A percentile compares a stretch with the other conserved stretches of the same genome.
phyloP scores from a whole-genome alignment of 768 basidiomycete genomes.

The Leucosporidium creatinivorum region DNA sequence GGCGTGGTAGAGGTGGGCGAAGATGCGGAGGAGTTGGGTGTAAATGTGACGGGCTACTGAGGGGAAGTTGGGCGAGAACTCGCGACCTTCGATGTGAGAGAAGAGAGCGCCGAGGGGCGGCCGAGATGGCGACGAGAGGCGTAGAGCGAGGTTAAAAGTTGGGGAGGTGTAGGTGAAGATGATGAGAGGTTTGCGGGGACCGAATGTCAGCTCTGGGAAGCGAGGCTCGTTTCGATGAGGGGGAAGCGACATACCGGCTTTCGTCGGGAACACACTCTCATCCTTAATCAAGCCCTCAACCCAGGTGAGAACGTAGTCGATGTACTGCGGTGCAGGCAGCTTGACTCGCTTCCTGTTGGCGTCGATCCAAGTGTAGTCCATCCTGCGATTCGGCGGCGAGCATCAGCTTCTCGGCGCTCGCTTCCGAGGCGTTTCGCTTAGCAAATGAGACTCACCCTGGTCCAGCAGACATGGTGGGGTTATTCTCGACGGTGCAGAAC shows the following conservation, averaged over 20 bases:
- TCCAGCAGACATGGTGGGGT: constrained; percentile 88
- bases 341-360: constrained; percentile 79
- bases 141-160: not conserved
- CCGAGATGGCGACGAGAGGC: not conserved
- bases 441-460: constrained; percentile 54
- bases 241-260: constrained; percentile 59
- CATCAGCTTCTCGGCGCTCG: not conserved
- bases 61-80: constrained; percentile 82
- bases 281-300: constrained; percentile 90
- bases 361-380: constrained; percentile 93
- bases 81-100: constrained; percentile 54
- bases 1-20: constrained; percentile 93
- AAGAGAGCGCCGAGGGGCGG: not conserved
- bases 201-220: not conserved
- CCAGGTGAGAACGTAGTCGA: constrained; percentile 97
- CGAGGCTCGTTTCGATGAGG: not conserved
- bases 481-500: constrained; percentile 79
- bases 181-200: not conserved
- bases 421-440: not conserved
- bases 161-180: not conserved
- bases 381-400: constrained; percentile 45
- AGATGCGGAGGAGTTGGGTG: constrained; percentile 90
- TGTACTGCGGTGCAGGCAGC: constrained; percentile 88
- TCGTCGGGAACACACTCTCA: constrained; percentile 88
- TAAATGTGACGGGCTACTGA: constrained; percentile 85